A percentile compares a stretch with the other conserved stretches of the same genome.
Conservation (phyloP, 768 basidiomycete species). For the Krasilnikovozyma curviuscula region DNA sequence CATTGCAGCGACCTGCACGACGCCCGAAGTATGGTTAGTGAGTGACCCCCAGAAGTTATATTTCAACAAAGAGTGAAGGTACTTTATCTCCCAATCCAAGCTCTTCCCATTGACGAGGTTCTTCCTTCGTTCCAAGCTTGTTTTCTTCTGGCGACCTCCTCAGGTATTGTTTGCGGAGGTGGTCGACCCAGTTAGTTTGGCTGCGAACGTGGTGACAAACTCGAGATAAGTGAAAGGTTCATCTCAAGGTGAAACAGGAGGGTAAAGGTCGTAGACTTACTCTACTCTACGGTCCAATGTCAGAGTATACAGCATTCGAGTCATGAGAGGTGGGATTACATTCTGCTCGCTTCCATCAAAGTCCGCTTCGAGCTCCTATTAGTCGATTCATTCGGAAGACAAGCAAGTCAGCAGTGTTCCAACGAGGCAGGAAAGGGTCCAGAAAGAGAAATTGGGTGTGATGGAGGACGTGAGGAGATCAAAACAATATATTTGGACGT, state of each 20-base stretch:
- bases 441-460: background rate
- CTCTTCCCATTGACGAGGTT: slow-evolving; percentile 38
- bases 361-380: slow-evolving; percentile 61
- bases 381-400: too few species aligned
- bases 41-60: background rate
- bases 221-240: background rate
- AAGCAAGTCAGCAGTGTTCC: too few species aligned
- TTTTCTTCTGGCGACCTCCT: slow-evolving; percentile 51
- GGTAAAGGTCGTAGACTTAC: slow-evolving; percentile 31
- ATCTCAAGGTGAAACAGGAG: slow-evolving; percentile 11
- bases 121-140: slow-evolving; percentile 46
- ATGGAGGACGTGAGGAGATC: background rate
- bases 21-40: too few species aligned
- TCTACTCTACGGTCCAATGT: slow-evolving; percentile 63
- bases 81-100: slow-evolving; percentile 53
- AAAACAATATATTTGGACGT: too few species aligned
- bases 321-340: slow-evolving; percentile 45
- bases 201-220: slow-evolving; percentile 26
- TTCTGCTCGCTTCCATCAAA: slow-evolving; percentile 24
- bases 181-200: slow-evolving; percentile 56
- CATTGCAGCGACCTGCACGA: slow-evolving; percentile 22
- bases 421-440: background rate
- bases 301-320: slow-evolving; percentile 48
- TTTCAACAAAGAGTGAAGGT: slow-evolving; percentile 15
- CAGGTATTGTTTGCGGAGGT: slow-evolving; percentile 54